phyloP scores from a whole-genome alignment of 2,329 filamentous ascomycete species.

The Paraphoma chrysanthemicola region DNA sequence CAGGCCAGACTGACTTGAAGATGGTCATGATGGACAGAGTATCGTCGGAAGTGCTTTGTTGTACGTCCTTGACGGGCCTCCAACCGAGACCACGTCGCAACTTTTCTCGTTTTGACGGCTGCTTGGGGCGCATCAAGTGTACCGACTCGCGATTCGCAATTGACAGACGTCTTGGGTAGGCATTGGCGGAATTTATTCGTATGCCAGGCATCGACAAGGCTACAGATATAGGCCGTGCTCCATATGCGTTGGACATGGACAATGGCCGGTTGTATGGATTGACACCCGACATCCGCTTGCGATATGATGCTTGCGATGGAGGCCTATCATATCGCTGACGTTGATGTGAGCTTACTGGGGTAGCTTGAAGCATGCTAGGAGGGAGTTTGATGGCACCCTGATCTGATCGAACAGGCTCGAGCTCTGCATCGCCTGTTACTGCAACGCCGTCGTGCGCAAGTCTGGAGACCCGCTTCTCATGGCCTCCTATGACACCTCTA shows the following conservation, averaged over 20 bases:
- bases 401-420: background rate
- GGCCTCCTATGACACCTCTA: background rate
- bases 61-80: background rate
- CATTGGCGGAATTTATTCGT: background rate
- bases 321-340: slow-evolving; percentile 8
- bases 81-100: background rate
- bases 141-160: background rate
- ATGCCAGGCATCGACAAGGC: slow-evolving; percentile 9
- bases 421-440: background rate
- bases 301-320: slow-evolving; percentile 3
- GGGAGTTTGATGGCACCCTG: background rate
- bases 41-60: background rate
- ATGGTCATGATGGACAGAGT: slow-evolving; percentile 59
- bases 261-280: slow-evolving; percentile 2
- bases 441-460: slow-evolving; percentile 1
- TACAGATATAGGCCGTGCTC: slow-evolving; percentile 10
- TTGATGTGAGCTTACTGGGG: background rate
- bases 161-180: slow-evolving; percentile 10
- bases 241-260: slow-evolving; percentile 7
- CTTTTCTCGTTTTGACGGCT: slow-evolving; percentile 3
- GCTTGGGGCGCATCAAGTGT: background rate
- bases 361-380: slow-evolving; percentile 1
- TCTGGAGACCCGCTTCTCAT: slow-evolving; percentile 1
- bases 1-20: slow-evolving; percentile 74
- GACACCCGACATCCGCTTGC: slow-evolving; percentile 3